phyloP scores from a whole-genome alignment of 2,329 filamentous ascomycete genomes.

The Trichophyton verrucosum region DNA sequence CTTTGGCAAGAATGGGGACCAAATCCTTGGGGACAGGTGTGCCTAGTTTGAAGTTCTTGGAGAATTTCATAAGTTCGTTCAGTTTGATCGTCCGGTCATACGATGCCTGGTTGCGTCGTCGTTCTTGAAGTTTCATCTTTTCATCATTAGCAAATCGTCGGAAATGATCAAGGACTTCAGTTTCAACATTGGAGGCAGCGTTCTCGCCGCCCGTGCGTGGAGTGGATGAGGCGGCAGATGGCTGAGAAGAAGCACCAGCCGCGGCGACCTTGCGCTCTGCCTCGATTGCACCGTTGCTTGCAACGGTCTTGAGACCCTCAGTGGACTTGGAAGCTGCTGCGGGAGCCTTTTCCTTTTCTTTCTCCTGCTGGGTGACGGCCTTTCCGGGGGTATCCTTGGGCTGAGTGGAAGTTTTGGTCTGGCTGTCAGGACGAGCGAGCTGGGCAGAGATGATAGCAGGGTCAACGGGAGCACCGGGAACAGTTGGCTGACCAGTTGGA shows the following conservation, averaged over 20 bases:
- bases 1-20: conserved; percentile 90
- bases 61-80: conserved; percentile 91
- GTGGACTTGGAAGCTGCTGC: conserved; percentile 12
- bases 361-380: background rate
- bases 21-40: conserved; percentile 86
- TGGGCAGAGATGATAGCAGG: conserved; percentile 87
- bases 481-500: conserved; percentile 58
- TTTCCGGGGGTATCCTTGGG: conserved; percentile 17
- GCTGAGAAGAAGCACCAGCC: conserved; percentile 18
- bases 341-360: background rate
- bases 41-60: conserved; percentile 81
- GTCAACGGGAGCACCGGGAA: conserved; percentile 66
- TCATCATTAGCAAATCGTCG: conserved; percentile 51
- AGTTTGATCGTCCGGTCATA: conserved; percentile 84
- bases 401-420: conserved; percentile 18
- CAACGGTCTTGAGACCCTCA: conserved; percentile 13
- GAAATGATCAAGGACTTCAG: conserved; percentile 50
- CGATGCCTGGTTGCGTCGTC: conserved; percentile 42
- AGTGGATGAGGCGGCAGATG: conserved; percentile 11
- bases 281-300: conserved; percentile 18
- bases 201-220: conserved; percentile 34
- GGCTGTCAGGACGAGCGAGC: conserved; percentile 42
- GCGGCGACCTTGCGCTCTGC: conserved; percentile 18
- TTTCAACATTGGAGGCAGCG: conserved; percentile 48
- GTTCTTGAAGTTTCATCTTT: conserved; percentile 48